Evolutionary conservation across 116 monocot species (phyloP), one percentile per base, ranked within the genome.

Genomic region (Iris pallida): DNA sequence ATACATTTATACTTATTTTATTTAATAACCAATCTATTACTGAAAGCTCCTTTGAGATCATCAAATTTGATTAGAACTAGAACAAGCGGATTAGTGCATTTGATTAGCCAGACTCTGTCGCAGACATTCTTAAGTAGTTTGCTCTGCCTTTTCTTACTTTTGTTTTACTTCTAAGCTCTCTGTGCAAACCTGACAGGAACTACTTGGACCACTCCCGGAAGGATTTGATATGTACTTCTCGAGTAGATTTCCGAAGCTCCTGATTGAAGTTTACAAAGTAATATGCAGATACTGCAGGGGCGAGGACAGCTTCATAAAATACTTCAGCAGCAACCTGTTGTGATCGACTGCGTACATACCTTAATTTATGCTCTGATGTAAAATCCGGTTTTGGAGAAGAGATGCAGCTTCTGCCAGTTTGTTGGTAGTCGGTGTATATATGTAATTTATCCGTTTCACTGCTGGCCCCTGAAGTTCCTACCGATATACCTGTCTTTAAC

Each of bases 181-280:
- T 41, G 17, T 49, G 47, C 14, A 8, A n/a, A 7, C 2, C 20
- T 71, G 8, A 15, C 79, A 95, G 95, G 89, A 86, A 78, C 73
- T 80, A 66, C 82, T 91, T 20, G 91, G 90, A 43, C 65, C 95
- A 0, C 70, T 95, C 5, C 95, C 95, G 4, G 82, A 91, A 78
- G 95, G 95, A 53, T 91, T 95, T 56, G 82, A 88, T 77, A 56
- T 59, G 42, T 95, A 95, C 64, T 95, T 95, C 53, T 58, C 76
- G 6, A 72, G 68, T 8, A 66, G 89, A 51, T 95, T 91, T 75
- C 95, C 95, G 4, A 88, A 73, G 58, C 86, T 95, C 4, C 66
- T 91, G 16, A 88, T 95, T 45, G 86, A 95, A 63, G 89, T 95
- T 13, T 95, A 95, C 78, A 80, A 84, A 41, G 84, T 95, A 47